These are phyloP conservation scores for Fusarium sp. DNA, from an alignment of 2,329 filamentous ascomycete species.

Conservation along the genomic window DNA sequence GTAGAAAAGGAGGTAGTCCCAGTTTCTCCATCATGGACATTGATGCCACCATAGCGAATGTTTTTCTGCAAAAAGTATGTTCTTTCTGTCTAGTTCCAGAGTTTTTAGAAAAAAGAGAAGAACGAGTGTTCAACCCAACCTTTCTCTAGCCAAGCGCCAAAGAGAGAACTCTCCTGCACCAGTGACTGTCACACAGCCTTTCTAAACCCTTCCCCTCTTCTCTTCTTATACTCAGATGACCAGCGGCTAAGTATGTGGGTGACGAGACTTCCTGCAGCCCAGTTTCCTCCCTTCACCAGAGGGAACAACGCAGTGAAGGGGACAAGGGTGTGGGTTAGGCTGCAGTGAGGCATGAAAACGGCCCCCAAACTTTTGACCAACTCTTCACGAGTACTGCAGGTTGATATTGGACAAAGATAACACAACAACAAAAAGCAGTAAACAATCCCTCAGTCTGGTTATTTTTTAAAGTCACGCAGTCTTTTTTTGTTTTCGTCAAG, in stretches of 20 bases:
- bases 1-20: constrained; percentile 45
- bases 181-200: constrained; percentile 30
- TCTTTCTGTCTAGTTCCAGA: background rate
- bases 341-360: background rate
- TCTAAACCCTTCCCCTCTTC: background rate
- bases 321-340: background rate
- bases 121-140: background rate
- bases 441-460: background rate
- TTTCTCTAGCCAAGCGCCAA: background rate
- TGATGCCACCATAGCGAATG: constrained; percentile 42
- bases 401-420: background rate
- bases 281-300: background rate
- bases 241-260: background rate
- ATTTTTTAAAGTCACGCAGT: background rate
- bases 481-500: background rate
- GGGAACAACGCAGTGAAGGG: background rate
- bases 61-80: background rate
- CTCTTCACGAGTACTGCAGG: background rate
- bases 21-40: constrained; percentile 45
- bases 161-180: constrained; percentile 15
- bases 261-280: background rate
- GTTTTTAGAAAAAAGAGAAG: background rate
- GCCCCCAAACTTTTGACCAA: background rate
- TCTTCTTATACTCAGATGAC: constrained; percentile 15
- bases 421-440: background rate